Percentiles rank a stretch among this genome's conserved stretches.
Evolutionary conservation across 108 stramenopile species (phyloP).

Genomic region (Cyclotella baltica): DNA sequence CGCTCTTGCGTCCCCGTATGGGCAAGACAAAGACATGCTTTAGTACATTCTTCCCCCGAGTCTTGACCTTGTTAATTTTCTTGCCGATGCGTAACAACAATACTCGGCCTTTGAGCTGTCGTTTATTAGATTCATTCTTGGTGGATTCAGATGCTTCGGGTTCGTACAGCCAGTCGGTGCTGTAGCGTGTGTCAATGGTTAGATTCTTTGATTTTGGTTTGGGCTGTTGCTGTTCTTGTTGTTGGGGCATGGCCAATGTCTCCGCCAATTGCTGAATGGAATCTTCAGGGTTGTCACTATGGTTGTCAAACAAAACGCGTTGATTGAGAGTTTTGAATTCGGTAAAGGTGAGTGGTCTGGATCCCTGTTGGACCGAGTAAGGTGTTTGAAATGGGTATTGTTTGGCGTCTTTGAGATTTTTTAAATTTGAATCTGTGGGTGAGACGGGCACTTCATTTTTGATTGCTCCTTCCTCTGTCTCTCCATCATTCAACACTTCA

Average conservation of each 20-base stretch:
- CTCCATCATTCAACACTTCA: background rate
- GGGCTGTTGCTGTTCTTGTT: background rate
- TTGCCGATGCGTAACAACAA: conserved; percentile 39
- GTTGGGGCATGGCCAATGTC: background rate
- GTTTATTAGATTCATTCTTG: conserved; percentile 5
- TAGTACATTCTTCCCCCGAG: conserved; percentile 34
- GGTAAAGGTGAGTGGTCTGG: conserved; percentile 29
- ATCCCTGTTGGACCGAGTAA: conserved; percentile 29
- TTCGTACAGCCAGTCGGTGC: conserved; percentile 4
- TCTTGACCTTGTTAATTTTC: conserved; percentile 43
- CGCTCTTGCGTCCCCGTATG: background rate
- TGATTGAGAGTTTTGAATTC: conserved; percentile 32
- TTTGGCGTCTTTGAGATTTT: background rate
- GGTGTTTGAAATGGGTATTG: conserved; percentile 22
- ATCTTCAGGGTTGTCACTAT: conserved; percentile 11
- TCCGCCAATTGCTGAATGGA: background rate
- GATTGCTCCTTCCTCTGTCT: background rate
- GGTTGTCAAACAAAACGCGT: conserved; percentile 28
- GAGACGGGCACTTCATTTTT: background rate
- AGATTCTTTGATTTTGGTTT: background rate
- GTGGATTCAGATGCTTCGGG: background rate
- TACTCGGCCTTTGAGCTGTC: conserved; percentile 45
- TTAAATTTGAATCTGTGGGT: conserved; percentile 8
- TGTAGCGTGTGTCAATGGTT: background rate
- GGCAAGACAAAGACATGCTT: conserved; percentile 18